Base-by-base conservation (phyloP, 805 yeast species). In the Candida verbasci region DNA sequence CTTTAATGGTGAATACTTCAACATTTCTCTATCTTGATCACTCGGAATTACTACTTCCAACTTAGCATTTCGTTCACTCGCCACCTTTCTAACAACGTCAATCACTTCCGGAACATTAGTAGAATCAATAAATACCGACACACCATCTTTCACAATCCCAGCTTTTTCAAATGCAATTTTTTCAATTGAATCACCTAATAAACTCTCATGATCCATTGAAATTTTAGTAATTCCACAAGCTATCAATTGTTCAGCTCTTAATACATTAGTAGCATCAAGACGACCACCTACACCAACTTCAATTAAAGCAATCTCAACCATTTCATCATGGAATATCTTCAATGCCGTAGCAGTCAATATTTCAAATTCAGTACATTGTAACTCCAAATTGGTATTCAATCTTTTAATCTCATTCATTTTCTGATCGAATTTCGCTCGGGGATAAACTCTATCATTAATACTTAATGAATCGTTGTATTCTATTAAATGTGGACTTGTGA, bases 221-320 rank as follows among this genome's bases (percentile, higher is more conserved):
- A 91, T 81, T 52, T 86, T 86, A 4, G 96, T 79, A 29, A 93
- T 82, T 1, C 82, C 95, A 7, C 88, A 75, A 6, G 70, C 76
- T 24, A 82, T 36, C 21, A 78, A 78, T 12, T 39, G 46, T 5
- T 43, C 42, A 0, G 70, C 52, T 9, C 47, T 50, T 18, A 82
- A 55, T 0, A 85, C 85, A 61, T 91, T 91, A 0, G 98, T 91
- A 1, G 97, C 86, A 58, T 91, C 98, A 9, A 78, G 55, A 28
- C 84, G 58, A 0, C 98, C 98, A 2, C 98, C 98, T 6, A 93
- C 63, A 0, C 98, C 98, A 3, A 88, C 97, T 56, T 91, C 98
- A n/a, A 91, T 59, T 1, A 91, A 77, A 0, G 95, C 96, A 37
- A 83, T 61, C 17, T 82, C 79, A 5, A 88, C 82, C 1, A 70